Evolutionary conservation across 352 stramenopile species (phyloP), one percentile per base, ranked within the genome.

Genomic region (Globisporangium canariense): DNA sequence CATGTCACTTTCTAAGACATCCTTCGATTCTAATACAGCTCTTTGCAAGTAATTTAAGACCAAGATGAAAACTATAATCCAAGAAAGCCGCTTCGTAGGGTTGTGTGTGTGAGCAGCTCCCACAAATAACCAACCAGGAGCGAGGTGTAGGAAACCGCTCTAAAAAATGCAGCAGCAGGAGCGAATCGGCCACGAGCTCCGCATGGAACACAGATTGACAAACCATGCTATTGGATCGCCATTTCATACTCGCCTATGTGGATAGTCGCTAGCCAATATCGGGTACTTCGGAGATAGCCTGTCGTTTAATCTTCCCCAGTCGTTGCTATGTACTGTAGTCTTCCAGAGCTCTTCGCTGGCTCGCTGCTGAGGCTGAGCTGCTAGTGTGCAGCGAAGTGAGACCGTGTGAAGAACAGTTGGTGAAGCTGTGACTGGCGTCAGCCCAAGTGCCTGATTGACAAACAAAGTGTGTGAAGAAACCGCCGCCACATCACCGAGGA

Each of bases 61-160:
- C 11, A 47, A n/a, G 9, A n/a, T 47, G 14, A 47, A 47, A 47
- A 47, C 14, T 47, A 47, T 6, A 3, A 10, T n/a, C 13, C 46
- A 52, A 40, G 34, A 54, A 54, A 57, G 50, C 25, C 28, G 50
- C 5, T 45, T 57, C 18, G 50, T 41, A 25, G 28, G 50, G 50
- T 57, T 41, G 50, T 41, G 28, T 4, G 20, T 14, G 41, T 47
- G 20, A 28, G 25, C 25, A 1, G 25, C 25, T 28, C 25, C 25
- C 25, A 28, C 25, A 28, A 28, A 28, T 28, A 28, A 28, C 25
- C 25, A 28, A 28, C 25, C 25, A 28, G 25, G 25, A 28, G 25
- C 25, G 25, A 28, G 25, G 25, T 28, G 25, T 28, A 28, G 25
- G 25, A 28, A 28, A 28, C 25, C 25, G 25, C 25, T 28, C 25